These are phyloP conservation scores for Xylaria scruposa DNA, from an alignment of 495 filamentous ascomycete species.

Conservation along the genomic window DNA sequence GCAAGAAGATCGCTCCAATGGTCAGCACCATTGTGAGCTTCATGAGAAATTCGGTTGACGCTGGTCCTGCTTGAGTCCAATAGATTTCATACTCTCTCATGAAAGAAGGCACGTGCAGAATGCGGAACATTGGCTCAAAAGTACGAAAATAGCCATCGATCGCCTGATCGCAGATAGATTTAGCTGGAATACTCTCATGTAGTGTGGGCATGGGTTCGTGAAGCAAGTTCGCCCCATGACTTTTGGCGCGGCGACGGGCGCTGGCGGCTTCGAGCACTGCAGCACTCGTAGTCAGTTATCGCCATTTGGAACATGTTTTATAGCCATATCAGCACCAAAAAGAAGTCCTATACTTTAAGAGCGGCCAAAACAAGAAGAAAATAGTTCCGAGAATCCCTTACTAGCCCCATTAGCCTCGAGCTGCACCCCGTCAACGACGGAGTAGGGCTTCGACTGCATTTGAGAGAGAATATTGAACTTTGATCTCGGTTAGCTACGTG, in stretches of 20 bases:
- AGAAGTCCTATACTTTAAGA: no score
- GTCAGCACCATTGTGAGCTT: conserved; percentile 22
- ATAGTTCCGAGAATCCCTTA: no score
- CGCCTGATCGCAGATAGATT: conserved; percentile 19
- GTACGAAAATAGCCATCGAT: conserved; percentile 23
- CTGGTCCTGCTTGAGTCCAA: conserved; percentile 1
- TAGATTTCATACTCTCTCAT: conserved; percentile 17
- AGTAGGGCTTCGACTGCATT: conserved; percentile 21
- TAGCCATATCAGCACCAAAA: no score
- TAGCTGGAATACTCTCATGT: conserved; percentile 9
- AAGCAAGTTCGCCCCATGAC: neutral
- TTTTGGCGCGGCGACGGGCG: conserved; percentile 21
- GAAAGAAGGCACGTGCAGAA: conserved; percentile 20
- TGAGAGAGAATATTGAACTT: conserved; percentile 21
- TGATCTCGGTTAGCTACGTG: neutral
- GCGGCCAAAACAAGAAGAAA: no score
- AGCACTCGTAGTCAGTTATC: no score
- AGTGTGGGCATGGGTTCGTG: conserved; percentile 17
- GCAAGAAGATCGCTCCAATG: conserved; percentile 4
- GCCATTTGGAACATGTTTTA: no score
- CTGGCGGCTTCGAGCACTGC: conserved; percentile 19
- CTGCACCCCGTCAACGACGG: conserved; percentile 15
- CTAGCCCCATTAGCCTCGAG: neutral
- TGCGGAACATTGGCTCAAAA: conserved; percentile 24
- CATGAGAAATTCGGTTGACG: conserved; percentile 18